A percentile compares a stretch with the other conserved stretches of the same genome.
These are phyloP conservation scores for Phyllosticta citrichinensis DNA, from an alignment of 2,329 filamentous ascomycete genomes.

Conservation along the genomic window DNA sequence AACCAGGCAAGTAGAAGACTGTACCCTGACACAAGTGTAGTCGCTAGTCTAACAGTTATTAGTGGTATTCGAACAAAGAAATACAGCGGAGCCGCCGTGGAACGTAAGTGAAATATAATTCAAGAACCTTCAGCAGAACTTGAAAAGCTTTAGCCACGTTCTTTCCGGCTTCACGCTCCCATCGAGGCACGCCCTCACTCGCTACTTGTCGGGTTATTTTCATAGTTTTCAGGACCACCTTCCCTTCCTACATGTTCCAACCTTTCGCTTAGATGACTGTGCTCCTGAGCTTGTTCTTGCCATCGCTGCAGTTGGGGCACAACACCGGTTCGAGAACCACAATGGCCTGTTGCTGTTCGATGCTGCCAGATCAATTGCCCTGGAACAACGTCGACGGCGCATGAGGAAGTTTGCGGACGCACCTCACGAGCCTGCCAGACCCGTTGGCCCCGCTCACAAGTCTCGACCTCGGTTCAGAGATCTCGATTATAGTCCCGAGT, in stretches of 20 bases:
- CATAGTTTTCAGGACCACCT: conserved; percentile 24
- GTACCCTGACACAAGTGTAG: no score
- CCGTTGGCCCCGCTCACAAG: conserved; percentile 10
- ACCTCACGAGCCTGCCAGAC: conserved; percentile 8
- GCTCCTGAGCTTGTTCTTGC: conserved; percentile 23
- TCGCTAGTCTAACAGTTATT: conserved; percentile 13
- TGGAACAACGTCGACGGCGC: conserved; percentile 17
- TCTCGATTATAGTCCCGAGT: conserved; percentile 9
- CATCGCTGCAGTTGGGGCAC: conserved; percentile 24
- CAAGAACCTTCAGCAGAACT: conserved; percentile 18
- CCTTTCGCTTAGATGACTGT: conserved; percentile 21
- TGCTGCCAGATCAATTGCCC: conserved; percentile 21
- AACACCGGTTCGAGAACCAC: conserved; percentile 24
- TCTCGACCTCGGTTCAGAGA: conserved; percentile 12
- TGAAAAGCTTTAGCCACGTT: conserved; percentile 15
- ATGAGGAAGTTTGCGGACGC: conserved; percentile 17
- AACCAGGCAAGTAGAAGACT: conserved; percentile 12
- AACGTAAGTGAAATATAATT: conserved; percentile 15
- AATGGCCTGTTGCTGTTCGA: conserved; percentile 22
- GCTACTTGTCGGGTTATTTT: conserved; percentile 24
- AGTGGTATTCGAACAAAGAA: conserved; percentile 11
- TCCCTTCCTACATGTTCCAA: conserved; percentile 24
- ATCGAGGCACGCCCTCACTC: conserved; percentile 21
- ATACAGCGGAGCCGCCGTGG: conserved; percentile 18
- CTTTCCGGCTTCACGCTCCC: conserved; percentile 21